These are phyloP conservation scores for Arachnomyces sp. DNA, from an alignment of 2,329 filamentous ascomycete genomes.

Conservation along the genomic window DNA sequence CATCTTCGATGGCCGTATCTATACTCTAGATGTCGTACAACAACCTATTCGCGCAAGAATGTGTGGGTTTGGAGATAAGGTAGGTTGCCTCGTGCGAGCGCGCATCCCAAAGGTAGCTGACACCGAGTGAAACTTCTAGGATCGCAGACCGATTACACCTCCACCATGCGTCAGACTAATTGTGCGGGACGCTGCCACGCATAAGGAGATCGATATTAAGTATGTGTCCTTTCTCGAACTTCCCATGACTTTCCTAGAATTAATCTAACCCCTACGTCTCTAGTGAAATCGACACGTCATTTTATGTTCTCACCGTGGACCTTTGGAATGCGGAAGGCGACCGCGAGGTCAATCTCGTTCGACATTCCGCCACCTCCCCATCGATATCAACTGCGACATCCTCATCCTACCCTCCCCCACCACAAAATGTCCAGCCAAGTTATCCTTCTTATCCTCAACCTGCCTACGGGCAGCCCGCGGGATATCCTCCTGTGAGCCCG, in stretches of 20 bases:
- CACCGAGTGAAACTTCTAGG: constrained; percentile 42
- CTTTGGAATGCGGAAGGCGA: constrained; percentile 55
- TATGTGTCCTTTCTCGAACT: constrained; percentile 37
- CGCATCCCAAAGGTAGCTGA: background rate
- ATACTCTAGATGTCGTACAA: constrained; percentile 71
- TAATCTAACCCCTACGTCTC: constrained; percentile 11
- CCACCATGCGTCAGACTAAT: constrained; percentile 83
- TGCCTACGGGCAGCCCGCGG: constrained; percentile 32
- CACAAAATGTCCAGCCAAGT: constrained; percentile 29
- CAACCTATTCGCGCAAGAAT: constrained; percentile 89
- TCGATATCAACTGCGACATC: constrained; percentile 75
- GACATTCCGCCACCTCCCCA: constrained; percentile 57
- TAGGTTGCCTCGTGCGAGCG: constrained; percentile 31
- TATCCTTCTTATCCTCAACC: constrained; percentile 31
- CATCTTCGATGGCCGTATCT: constrained; percentile 36
- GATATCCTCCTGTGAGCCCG: constrained; percentile 27
- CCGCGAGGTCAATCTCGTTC: constrained; percentile 60
- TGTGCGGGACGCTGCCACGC: constrained; percentile 64
- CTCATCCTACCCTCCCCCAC: constrained; percentile 58
- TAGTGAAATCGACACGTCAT: constrained; percentile 61
- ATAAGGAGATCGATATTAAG: constrained; percentile 77
- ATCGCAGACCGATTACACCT: constrained; percentile 89
- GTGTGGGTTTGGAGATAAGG: constrained; percentile 99
- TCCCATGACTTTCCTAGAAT: background rate
- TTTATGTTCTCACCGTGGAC: constrained; percentile 62